Conservation (phyloP, 768 basidiomycete genomes). For the Russula brevipes region DNA sequence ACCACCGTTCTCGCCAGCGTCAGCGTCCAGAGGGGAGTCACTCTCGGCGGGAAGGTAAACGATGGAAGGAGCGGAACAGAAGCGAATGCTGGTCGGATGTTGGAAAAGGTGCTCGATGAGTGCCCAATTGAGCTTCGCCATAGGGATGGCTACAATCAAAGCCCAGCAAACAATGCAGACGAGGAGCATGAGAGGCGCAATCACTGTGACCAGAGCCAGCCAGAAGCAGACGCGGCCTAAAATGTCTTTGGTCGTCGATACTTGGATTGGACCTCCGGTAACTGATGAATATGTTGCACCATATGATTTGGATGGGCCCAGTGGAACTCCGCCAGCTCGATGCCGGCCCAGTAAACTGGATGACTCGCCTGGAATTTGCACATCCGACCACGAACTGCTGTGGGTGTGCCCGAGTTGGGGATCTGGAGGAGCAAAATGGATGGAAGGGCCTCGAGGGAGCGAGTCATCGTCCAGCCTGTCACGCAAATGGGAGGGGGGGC, state of each 20-base stretch:
- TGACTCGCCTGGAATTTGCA: slow-evolving; percentile 39
- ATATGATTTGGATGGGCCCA: slow-evolving; percentile 53
- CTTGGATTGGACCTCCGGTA: slow-evolving; percentile 24
- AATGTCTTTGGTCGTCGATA: slow-evolving; percentile 37
- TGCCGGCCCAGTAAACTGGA: slow-evolving; percentile 43
- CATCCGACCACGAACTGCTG: slow-evolving; percentile 44
- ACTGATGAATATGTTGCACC: slow-evolving; percentile 48
- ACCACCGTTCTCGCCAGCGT: slow-evolving; percentile 28
- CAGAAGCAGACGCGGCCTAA: slow-evolving; percentile 80
- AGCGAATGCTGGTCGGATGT: slow-evolving; percentile 81
- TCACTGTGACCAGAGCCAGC: slow-evolving; percentile 65
- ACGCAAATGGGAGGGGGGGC: slow-evolving; percentile 24
- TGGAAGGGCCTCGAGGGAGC: background rate
- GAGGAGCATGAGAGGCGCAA: slow-evolving; percentile 83
- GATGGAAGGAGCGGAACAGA: slow-evolving; percentile 80
- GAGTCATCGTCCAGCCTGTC: slow-evolving; percentile 10
- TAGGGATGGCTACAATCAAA: slow-evolving; percentile 92
- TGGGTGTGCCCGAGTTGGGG: slow-evolving; percentile 39
- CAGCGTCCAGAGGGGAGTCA: slow-evolving; percentile 25
- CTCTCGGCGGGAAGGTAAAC: slow-evolving; percentile 47
- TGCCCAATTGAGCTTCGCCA: slow-evolving; percentile 98
- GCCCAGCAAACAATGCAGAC: slow-evolving; percentile 93
- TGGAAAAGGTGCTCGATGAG: slow-evolving; percentile 75
- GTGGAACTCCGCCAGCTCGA: slow-evolving; percentile 36
- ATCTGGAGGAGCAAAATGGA: slow-evolving; percentile 30